Percentiles rank a stretch among this genome's conserved stretches.
phyloP scores from a whole-genome alignment of 495 filamentous ascomycete species.

The Evernia prunastri region DNA sequence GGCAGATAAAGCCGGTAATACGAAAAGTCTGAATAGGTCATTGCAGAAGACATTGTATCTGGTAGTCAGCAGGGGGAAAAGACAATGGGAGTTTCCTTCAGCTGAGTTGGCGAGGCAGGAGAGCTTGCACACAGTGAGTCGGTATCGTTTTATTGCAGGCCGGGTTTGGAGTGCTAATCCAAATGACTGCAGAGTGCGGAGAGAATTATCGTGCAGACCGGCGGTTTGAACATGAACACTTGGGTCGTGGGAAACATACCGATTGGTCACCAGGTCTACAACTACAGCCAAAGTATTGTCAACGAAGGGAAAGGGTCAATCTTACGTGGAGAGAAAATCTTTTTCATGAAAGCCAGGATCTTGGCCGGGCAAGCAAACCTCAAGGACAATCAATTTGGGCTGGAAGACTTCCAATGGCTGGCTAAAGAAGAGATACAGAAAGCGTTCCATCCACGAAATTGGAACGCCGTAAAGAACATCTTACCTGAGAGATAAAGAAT shows the following conservation, averaged over 20 bases:
- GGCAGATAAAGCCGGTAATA: conserved; percentile 69
- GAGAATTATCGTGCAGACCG: conserved; percentile 65
- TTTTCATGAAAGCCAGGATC: conserved; percentile 93
- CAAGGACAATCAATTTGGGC: conserved; percentile 58
- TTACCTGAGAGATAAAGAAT: conserved; percentile 57
- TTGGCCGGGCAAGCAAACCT: conserved; percentile 93
- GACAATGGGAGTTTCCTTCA: conserved; percentile 77
- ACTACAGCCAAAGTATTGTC: conserved; percentile 31
- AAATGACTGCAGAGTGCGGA: conserved; percentile 60
- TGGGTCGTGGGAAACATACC: conserved; percentile 93
- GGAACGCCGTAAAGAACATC: conserved; percentile 68
- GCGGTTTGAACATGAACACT: conserved; percentile 95
- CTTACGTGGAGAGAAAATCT: conserved; percentile 66
- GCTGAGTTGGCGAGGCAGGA: conserved; percentile 60
- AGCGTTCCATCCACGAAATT: conserved; percentile 58
- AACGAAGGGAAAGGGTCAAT: conserved; percentile 33
- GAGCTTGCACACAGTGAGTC: conserved; percentile 70
- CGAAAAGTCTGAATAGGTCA: conserved; percentile 67
- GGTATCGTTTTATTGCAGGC: not conserved
- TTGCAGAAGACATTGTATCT: conserved; percentile 79
- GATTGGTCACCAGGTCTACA: conserved; percentile 65
- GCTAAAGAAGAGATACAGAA: conserved; percentile 77
- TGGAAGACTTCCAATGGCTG: conserved; percentile 86
- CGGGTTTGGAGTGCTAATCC: conserved; percentile 3
- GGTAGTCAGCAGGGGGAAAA: conserved; percentile 57